A percentile compares a stretch with the other conserved stretches of the same genome.
Evolutionary conservation across 1,139 yeast species (phyloP).

Genomic region (Magnusiomyces suaveolens): DNA sequence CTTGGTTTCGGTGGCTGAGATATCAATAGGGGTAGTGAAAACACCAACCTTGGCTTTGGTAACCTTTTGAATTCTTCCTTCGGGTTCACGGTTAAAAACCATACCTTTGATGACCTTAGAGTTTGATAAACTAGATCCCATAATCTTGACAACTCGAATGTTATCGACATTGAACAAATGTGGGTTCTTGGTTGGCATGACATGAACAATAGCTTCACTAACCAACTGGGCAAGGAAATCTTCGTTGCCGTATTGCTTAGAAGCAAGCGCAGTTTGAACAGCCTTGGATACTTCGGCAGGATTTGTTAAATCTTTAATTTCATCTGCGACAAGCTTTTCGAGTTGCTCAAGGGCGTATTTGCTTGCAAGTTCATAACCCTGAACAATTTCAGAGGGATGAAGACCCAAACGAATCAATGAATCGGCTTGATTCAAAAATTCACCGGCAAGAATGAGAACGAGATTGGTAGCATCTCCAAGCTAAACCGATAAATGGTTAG

Average conservation of each 20-base stretch:
- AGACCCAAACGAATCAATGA: slow-evolving; percentile 75
- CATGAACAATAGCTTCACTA: slow-evolving; percentile 74
- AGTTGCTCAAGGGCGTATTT: slow-evolving; percentile 57
- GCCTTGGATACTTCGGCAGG: slow-evolving; percentile 58
- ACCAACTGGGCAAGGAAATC: slow-evolving; percentile 67
- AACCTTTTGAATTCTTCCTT: slow-evolving; percentile 69
- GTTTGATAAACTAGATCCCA: slow-evolving; percentile 74
- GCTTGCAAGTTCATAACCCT: slow-evolving; percentile 79
- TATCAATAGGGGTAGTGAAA: slow-evolving; percentile 88
- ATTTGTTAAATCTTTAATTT: slow-evolving; percentile 49
- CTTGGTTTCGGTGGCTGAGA: slow-evolving; percentile 90
- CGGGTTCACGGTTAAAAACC: slow-evolving; percentile 97
- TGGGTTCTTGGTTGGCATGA: slow-evolving; percentile 56
- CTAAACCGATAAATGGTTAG: too few relatives aligned
- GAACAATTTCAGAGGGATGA: slow-evolving; percentile 80
- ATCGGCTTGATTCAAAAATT: slow-evolving; percentile 73
- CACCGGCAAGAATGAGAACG: slow-evolving; percentile 81
- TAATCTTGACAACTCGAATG: slow-evolving; percentile 86
- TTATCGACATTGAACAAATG: slow-evolving; percentile 75
- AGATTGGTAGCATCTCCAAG: slow-evolving; percentile 71
- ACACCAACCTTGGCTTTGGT: slow-evolving; percentile 77
- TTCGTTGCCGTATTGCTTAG: slow-evolving; percentile 89
- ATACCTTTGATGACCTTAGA: slow-evolving; percentile 87
- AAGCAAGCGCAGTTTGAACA: slow-evolving; percentile 77
- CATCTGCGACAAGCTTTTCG: slow-evolving; percentile 55